Evolutionary conservation across 306 rosid species (phyloP).

Genomic region (Prunus mongolica): DNA sequence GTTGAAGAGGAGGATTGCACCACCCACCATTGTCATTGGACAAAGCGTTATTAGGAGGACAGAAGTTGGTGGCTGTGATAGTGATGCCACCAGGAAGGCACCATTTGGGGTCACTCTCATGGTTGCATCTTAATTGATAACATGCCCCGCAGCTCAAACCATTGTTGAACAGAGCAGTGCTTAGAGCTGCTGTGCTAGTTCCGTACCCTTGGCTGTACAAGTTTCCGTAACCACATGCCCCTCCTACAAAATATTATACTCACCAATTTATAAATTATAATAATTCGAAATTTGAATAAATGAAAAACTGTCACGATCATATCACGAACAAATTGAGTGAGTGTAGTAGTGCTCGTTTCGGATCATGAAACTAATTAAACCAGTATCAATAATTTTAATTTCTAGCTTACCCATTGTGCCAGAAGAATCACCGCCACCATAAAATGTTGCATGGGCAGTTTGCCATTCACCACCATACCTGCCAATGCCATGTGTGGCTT

Average conservation of each 20-base stretch:
- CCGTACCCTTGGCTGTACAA: constrained; percentile 46
- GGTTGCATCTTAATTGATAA: constrained; percentile 27
- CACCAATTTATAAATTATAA: background rate
- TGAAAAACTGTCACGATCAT: background rate
- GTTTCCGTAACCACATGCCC: constrained; percentile 44
- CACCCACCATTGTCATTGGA: constrained; percentile 43
- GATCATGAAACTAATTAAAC: background rate
- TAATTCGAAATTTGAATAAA: background rate
- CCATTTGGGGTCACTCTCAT: constrained; percentile 34
- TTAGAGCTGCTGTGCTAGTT: constrained; percentile 36
- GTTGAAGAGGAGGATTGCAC: constrained; percentile 44
- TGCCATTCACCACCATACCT: constrained; percentile 20
- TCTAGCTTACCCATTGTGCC: constrained; percentile 41
- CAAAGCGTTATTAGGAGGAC: constrained; percentile 35
- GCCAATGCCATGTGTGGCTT: background rate
- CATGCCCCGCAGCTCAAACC: constrained; percentile 40
- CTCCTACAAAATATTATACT: constrained; percentile 18
- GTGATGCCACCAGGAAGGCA: constrained; percentile 37
- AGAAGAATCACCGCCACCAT: constrained; percentile 40
- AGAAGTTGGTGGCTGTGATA: constrained; percentile 36
- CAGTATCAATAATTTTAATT: background rate
- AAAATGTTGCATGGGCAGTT: constrained; percentile 39
- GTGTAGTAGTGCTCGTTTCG: background rate
- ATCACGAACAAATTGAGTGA: background rate
- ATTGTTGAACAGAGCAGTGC: constrained; percentile 32